These are phyloP conservation scores for Coemansia sp. DNA, from an alignment of 192 early-diverging fungal genomes.

Conservation along the genomic window DNA sequence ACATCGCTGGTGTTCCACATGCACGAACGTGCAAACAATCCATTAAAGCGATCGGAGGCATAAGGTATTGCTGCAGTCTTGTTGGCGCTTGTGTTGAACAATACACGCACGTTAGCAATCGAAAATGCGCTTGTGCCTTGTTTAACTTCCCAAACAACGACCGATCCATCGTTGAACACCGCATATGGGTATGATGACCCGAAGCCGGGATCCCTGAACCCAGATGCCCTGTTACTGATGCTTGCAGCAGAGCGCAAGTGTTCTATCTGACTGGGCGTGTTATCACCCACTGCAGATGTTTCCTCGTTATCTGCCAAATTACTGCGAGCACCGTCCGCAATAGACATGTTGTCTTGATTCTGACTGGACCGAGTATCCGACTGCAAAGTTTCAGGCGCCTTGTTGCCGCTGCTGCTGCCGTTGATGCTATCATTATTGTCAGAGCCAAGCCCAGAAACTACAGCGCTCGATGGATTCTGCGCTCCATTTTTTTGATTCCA, in stretches of 20 bases:
- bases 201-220: no score
- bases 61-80: conserved; percentile 1
- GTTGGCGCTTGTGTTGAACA: conserved; percentile 13
- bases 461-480: no score
- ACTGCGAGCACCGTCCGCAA: neutral
- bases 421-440: neutral
- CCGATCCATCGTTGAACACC: conserved; percentile 38
- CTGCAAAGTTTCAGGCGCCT: no score
- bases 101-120: conserved; percentile 1
- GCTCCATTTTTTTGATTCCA: neutral
- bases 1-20: neutral
- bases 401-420: neutral
- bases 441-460: no score
- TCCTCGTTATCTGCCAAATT: neutral
- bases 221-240: neutral
- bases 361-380: no score
- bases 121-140: conserved; percentile 1
- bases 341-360: neutral
- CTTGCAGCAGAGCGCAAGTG: neutral
- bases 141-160: conserved; percentile 30
- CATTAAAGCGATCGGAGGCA: neutral
- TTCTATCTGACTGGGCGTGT: no score
- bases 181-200: conserved; percentile 10
- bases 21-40: neutral
- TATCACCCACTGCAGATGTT: no score